phyloP scores from a whole-genome alignment of 2,329 filamentous ascomycete genomes.

The Neocatenulostroma microsporum region DNA sequence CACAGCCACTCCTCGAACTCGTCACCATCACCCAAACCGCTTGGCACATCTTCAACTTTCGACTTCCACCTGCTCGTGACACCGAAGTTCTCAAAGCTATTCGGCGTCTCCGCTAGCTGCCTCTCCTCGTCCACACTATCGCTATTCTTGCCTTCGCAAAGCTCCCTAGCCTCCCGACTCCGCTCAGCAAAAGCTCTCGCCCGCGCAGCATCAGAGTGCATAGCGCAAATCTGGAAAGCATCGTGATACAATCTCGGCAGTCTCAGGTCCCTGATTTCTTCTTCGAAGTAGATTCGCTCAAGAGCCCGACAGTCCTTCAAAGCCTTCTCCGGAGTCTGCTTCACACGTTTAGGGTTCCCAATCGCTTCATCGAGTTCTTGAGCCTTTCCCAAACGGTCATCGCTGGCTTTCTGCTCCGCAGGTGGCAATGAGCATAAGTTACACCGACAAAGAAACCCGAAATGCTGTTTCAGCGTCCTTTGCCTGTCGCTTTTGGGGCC shows the following conservation, averaged over 20 bases:
- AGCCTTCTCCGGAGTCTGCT: slow-evolving; percentile 13
- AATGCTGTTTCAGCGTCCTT: slow-evolving; percentile 16
- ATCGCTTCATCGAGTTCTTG: slow-evolving; percentile 19
- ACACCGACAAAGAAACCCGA: slow-evolving; percentile 32
- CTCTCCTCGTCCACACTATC: slow-evolving; percentile 13
- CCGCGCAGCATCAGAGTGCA: slow-evolving; percentile 17
- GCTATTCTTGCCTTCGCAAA: slow-evolving; percentile 18
- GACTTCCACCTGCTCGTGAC: slow-evolving; percentile 18
- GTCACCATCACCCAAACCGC: slow-evolving; percentile 2
- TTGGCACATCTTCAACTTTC: slow-evolving; percentile 10
- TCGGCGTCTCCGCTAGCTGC: slow-evolving; percentile 12
- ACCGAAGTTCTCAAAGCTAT: slow-evolving; percentile 16
- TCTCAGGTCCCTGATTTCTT: slow-evolving; percentile 15
- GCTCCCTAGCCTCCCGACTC: slow-evolving; percentile 12
- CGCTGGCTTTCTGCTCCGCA: slow-evolving; percentile 27
- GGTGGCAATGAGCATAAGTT: slow-evolving; percentile 31
- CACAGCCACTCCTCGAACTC: no score
- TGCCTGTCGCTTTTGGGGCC: slow-evolving; percentile 15
- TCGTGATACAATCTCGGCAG: slow-evolving; percentile 20
- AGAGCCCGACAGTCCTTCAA: slow-evolving; percentile 15
- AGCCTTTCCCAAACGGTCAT: slow-evolving; percentile 15
- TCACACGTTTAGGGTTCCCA: slow-evolving; percentile 17
- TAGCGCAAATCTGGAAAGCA: slow-evolving; percentile 21
- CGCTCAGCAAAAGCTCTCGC: slow-evolving; percentile 15
- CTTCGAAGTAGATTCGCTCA: slow-evolving; percentile 12